Conservation (phyloP, 1,284 basidiomycete species). For the Irpex sp. region DNA sequence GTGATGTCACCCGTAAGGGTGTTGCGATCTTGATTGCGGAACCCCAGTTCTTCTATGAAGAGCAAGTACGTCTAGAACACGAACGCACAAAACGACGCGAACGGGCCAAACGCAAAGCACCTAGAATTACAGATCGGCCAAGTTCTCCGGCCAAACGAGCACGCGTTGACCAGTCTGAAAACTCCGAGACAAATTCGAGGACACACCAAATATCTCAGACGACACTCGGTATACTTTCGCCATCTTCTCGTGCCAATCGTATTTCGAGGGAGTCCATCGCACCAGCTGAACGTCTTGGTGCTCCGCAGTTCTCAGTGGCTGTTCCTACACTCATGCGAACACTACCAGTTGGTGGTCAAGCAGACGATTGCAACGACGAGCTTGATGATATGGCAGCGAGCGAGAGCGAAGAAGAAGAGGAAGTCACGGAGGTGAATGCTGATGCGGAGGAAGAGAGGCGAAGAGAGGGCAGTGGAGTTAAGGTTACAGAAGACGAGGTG, state of each 20-base stretch:
- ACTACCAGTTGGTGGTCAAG: too few relatives aligned
- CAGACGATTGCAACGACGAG: background rate
- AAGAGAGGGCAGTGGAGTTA: background rate
- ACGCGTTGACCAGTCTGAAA: background rate
- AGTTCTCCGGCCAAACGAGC: background rate
- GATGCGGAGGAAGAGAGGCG: background rate
- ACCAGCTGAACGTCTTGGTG: too few relatives aligned
- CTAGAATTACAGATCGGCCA: background rate
- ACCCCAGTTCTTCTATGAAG: background rate
- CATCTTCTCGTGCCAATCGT: too few relatives aligned
- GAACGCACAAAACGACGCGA: background rate
- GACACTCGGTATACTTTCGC: too few relatives aligned
- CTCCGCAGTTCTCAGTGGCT: too few relatives aligned
- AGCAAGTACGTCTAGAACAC: background rate
- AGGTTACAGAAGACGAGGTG: background rate
- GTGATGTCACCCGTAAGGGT: slow-evolving; percentile 5
- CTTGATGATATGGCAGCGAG: background rate
- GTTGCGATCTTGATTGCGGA: slow-evolving; percentile 16
- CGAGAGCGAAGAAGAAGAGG: background rate
- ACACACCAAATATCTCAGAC: too few relatives aligned
- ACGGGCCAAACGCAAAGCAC: background rate
- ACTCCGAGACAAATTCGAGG: too few relatives aligned
- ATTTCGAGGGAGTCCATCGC: too few relatives aligned
- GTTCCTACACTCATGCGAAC: too few relatives aligned
- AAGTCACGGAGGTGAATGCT: background rate